Conservation (phyloP, 2,329 filamentous ascomycete genomes). For the Alternaria sp. region DNA sequence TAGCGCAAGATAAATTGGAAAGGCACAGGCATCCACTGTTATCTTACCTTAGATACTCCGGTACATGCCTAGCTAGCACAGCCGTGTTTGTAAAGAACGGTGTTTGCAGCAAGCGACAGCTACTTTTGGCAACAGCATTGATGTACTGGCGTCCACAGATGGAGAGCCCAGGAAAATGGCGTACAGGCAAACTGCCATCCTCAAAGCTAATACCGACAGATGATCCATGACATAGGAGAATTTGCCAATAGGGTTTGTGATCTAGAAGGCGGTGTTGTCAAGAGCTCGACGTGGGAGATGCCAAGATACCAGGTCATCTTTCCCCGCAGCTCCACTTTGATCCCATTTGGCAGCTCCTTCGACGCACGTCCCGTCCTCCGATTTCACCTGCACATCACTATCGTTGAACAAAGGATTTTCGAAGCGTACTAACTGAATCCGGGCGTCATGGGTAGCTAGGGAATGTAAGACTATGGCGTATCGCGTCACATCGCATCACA, state of each 20-base stretch:
- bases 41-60: not conserved
- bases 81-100: not conserved
- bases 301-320: conserved; percentile 21
- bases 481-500: not conserved
- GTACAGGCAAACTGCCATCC: not conserved
- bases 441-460: not conserved
- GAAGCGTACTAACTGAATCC: not conserved
- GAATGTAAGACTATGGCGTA: not conserved
- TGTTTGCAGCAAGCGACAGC: not conserved
- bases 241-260: conserved; percentile 10
- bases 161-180: not conserved
- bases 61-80: not conserved
- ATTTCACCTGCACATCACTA: not conserved
- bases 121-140: not conserved
- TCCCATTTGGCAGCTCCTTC: conserved; percentile 4
- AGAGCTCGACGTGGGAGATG: conserved; percentile 8
- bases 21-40: not conserved
- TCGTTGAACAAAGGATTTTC: not conserved
- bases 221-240: conserved; percentile 11
- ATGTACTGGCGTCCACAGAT: not conserved
- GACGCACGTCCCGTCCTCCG: conserved; percentile 13
- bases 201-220: conserved; percentile 3
- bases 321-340: conserved; percentile 22
- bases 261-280: conserved; percentile 14
- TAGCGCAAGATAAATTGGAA: not conserved